Conservation (phyloP, 2,329 filamentous ascomycete genomes). For the Diatrype stigma region DNA sequence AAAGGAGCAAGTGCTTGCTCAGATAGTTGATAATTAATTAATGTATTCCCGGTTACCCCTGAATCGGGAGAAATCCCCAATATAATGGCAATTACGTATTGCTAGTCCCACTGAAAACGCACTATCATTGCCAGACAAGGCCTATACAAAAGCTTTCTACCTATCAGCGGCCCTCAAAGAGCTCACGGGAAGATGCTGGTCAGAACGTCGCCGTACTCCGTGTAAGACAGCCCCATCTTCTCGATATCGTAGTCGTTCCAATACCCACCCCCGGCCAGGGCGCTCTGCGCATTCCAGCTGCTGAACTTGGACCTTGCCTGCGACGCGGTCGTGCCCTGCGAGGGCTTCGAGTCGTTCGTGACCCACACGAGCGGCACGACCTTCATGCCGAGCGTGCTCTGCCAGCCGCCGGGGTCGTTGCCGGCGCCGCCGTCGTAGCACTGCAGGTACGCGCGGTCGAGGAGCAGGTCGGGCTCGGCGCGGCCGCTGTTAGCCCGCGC, state of each 20-base stretch:
- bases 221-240: slow-evolving; percentile 34
- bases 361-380: slow-evolving; percentile 38
- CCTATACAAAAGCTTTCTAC: not conserved
- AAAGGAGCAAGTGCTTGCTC: too few species aligned
- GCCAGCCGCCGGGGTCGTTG: slow-evolving; percentile 33
- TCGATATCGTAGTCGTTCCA: slow-evolving; percentile 40
- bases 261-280: slow-evolving; percentile 32
- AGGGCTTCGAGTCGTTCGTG: slow-evolving; percentile 35
- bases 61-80: too few species aligned
- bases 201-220: slow-evolving; percentile 5
- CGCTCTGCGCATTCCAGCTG: slow-evolving; percentile 21
- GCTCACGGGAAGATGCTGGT: slow-evolving; percentile 17
- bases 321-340: slow-evolving; percentile 27
- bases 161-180: not conserved
- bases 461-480: slow-evolving; percentile 20
- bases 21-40: too few species aligned
- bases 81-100: too few species aligned
- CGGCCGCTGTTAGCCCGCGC: slow-evolving; percentile 26
- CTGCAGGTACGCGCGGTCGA: slow-evolving; percentile 39
- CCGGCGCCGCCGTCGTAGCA: slow-evolving; percentile 36
- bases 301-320: slow-evolving; percentile 29
- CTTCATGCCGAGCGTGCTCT: slow-evolving; percentile 29
- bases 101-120: too few species aligned
- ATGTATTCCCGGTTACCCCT: too few species aligned
- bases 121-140: too few species aligned